Base-by-base conservation (phyloP, 371 early-diverging fungal species). In the Umbelopsis sp. region DNA sequence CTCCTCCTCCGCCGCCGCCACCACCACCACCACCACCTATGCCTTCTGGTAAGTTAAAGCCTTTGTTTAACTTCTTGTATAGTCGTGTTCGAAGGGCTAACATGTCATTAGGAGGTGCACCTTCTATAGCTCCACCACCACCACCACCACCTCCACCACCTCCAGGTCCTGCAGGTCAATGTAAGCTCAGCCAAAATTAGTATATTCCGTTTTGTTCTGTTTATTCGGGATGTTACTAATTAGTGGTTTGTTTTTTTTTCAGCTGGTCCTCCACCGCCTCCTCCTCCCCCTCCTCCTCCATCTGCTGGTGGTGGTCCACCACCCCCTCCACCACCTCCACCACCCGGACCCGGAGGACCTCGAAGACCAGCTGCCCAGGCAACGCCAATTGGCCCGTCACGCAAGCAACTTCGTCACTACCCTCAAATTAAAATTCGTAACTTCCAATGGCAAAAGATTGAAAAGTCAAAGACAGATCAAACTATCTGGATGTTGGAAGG, bases 381-480 rank as follows among this genome's bases (percentile, higher is more conserved):
- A 52, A 65, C 73, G 4, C 76, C 78, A 11, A 32, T 41, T 20
- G 65, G 63, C 0, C 74, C 78, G 7, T 44, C 44, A 32, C 82
- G 82, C 22, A 82, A 82, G 63, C 72, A 78, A 46, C 63, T 82
- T 25, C 69, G 75, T 1, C 82, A 82, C 44, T 79, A 79, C 63
- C 82, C 82, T 41, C 72, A 79, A 52, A 67, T 79, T 10, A 78
- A 82, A 35, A 70, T 82, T n/a, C 78, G 80, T 63, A 76, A 80
- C 67, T 65, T 82, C 0, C 83, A 82, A 63, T 80, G 80, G 80
- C 80, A 82, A 63, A 82, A 82, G 46, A 51, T 82, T 32, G 83
- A 82, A 65, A 74, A 74, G 5, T 72, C 75, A 18, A 52, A 68
- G 20, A 73, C 78, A 2, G 75, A 80, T 5, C 78, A 82, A 22